Conservation (phyloP, 495 filamentous ascomycete genomes). For the Penicillium cinerascens region DNA sequence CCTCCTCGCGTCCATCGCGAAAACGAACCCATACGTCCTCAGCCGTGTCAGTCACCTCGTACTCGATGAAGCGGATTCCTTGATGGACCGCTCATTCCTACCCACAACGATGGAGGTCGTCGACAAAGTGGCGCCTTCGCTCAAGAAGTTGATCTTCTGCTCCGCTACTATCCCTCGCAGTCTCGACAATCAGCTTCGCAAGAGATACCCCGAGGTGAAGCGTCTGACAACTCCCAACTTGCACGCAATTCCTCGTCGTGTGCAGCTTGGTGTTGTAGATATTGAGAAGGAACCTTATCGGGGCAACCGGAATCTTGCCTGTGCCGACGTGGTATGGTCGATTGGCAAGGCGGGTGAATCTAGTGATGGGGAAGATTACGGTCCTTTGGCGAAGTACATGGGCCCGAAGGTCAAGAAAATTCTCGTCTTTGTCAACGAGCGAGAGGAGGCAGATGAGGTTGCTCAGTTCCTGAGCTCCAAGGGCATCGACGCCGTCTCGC, state of each 20-base stretch:
- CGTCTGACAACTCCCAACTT: conserved; percentile 91
- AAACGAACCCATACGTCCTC: conserved; percentile 83
- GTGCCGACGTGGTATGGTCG: conserved; percentile 89
- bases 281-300: conserved; percentile 83
- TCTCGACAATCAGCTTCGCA: conserved; percentile 76
- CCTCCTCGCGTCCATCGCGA: conserved; percentile 77
- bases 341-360: conserved; percentile 73
- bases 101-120: conserved; percentile 78
- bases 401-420: conserved; percentile 71
- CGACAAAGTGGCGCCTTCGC: conserved; percentile 67
- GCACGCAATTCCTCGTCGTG: conserved; percentile 90
- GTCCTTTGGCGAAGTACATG: conserved; percentile 31
- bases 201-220: conserved; percentile 74
- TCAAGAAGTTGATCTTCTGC: conserved; percentile 89
- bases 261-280: conserved; percentile 91
- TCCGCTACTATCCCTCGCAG: conserved; percentile 92
- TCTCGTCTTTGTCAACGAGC: conserved; percentile 96
- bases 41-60: conserved; percentile 83
- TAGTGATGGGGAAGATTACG: conserved; percentile 25
- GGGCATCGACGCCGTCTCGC: conserved; percentile 79
- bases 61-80: conserved; percentile 91
- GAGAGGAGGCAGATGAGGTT: conserved; percentile 79
- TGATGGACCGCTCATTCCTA: conserved; percentile 87
- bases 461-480: conserved; percentile 76
- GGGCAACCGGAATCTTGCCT: conserved; percentile 86